Evolutionary conservation across 2,329 filamentous ascomycete species (phyloP).

Genomic region (Xylaria digitata): DNA sequence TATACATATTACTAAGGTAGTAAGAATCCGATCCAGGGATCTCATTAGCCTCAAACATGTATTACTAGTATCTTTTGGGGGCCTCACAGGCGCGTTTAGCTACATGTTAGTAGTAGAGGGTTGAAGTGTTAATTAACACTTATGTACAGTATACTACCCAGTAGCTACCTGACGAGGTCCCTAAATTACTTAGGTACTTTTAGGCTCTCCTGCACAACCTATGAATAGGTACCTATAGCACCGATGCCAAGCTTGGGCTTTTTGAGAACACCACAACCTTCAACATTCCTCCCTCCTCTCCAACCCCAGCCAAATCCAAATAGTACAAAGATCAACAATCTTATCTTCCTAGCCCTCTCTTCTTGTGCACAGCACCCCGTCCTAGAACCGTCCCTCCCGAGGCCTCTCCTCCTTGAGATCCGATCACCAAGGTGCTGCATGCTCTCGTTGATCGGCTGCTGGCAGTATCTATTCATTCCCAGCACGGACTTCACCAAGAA

Average conservation of each 20-base stretch:
- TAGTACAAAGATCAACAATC: constrained; percentile 18
- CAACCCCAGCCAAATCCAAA: constrained; percentile 3
- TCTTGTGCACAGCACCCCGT: background rate
- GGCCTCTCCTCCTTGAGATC: background rate
- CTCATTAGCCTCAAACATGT: constrained; percentile 20
- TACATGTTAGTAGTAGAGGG: background rate
- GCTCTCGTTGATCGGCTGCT: constrained; percentile 3
- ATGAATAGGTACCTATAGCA: background rate
- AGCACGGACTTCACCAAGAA: constrained; percentile 21
- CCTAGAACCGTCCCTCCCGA: background rate
- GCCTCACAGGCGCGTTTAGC: background rate
- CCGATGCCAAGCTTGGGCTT: constrained; percentile 22
- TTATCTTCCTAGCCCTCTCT: constrained; percentile 10
- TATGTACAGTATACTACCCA: background rate
- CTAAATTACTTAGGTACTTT: constrained; percentile 10
- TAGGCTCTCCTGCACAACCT: constrained; percentile 27
- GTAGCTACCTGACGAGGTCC: constrained; percentile 12
- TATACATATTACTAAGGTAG: background rate
- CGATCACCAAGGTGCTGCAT: constrained; percentile 10
- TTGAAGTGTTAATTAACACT: background rate
- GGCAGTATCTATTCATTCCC: constrained; percentile 2
- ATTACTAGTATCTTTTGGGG: background rate
- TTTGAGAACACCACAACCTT: constrained; percentile 23
- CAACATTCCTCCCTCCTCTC: constrained; percentile 5
- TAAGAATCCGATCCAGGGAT: constrained; percentile 16